A percentile compares a stretch with the other conserved stretches of the same genome.
phyloP scores from a whole-genome alignment of 78 protist genomes.

The slime mould (Dictyostelium discoideum) region dicty_2.7 NC_007091.3:4268001-4268500 shows the following conservation, averaged over 20 bases:
- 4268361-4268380: constrained; percentile 29
- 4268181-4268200: constrained; percentile 40
- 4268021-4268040: no score
- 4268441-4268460: not conserved
- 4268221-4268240: constrained; percentile 40
- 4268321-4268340: constrained; percentile 37
- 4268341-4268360: not conserved
- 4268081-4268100: not conserved
- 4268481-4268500: not conserved
- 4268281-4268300: constrained; percentile 13
- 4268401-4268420: not conserved
- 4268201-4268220: constrained; percentile 41
- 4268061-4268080: not conserved
- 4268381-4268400: constrained; percentile 14
- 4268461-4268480: not conserved
- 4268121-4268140: constrained; percentile 38
- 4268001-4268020: not conserved
- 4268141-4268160: constrained; percentile 23
- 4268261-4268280: constrained; percentile 23
- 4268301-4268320: constrained; percentile 44
- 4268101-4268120: constrained; percentile 30
- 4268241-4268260: constrained; percentile 50
- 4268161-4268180: constrained; percentile 30
- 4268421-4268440: not conserved
- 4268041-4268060: no score